Conservation (phyloP, 148 eudicot species). For the Camellia sinensis region DNA sequence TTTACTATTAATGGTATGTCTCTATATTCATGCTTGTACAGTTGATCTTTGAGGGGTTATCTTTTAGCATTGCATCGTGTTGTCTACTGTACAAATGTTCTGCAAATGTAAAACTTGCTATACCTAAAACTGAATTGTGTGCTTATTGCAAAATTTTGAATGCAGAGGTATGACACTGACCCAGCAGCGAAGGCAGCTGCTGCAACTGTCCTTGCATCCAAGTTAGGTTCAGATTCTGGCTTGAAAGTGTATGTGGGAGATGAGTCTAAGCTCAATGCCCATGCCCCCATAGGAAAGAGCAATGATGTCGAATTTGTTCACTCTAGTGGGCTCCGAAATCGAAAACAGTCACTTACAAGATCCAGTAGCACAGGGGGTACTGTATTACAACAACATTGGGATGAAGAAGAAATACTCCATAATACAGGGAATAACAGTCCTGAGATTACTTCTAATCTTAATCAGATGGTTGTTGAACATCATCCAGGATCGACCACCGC, state of each 20-base stretch:
- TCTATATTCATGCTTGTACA: background rate
- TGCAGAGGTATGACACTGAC: constrained; percentile 92
- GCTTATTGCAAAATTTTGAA: constrained; percentile 9
- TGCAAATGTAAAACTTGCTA: background rate
- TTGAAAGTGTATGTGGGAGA: constrained; percentile 67
- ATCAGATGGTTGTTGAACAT: constrained; percentile 67
- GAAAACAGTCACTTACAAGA: constrained; percentile 52
- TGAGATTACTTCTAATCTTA: constrained; percentile 34
- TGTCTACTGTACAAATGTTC: too few relatives aligned
- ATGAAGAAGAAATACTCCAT: constrained; percentile 33
- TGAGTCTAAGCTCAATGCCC: constrained; percentile 34
- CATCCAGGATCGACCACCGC: constrained; percentile 40
- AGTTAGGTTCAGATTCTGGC: constrained; percentile 86
- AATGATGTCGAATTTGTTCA: constrained; percentile 53
- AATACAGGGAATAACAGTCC: constrained; percentile 29
- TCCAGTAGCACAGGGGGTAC: constrained; percentile 42
- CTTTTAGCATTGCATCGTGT: background rate
- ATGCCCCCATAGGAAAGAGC: constrained; percentile 56
- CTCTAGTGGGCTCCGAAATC: constrained; percentile 66
- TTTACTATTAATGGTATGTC: background rate
- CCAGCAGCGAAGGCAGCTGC: constrained; percentile 99
- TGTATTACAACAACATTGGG: constrained; percentile 20
- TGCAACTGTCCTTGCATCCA: constrained; percentile 85
- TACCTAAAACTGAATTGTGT: constrained; percentile 8
- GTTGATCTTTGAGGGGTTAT: background rate